Conservation (phyloP, 1,139 yeast genomes). For the Blastobotrys apis region DNA sequence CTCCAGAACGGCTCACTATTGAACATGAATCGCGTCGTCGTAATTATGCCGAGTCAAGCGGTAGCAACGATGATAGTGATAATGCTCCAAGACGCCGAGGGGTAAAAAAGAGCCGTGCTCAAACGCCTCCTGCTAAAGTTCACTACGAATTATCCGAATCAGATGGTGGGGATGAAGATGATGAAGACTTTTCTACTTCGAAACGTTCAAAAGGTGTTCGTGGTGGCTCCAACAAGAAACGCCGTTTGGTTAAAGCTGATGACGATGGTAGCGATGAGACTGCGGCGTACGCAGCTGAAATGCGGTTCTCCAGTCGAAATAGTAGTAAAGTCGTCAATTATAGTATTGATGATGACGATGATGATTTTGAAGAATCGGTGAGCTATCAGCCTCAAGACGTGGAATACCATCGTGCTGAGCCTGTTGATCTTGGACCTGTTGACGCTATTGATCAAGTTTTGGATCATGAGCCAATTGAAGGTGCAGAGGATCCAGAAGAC, state of each 20-base stretch:
- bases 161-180: constrained; percentile 34
- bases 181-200: constrained; percentile 34
- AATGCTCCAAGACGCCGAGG: constrained; percentile 17
- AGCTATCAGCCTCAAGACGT: constrained; percentile 23
- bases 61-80: constrained; percentile 24
- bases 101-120: constrained; percentile 7
- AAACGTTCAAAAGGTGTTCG: constrained; percentile 23
- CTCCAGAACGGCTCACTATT: constrained; percentile 44
- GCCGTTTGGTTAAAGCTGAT: constrained; percentile 26
- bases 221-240: constrained; percentile 19
- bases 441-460: constrained; percentile 39
- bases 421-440: constrained; percentile 25
- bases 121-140: constrained; percentile 16
- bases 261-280: constrained; percentile 27
- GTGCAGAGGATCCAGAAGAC: constrained; percentile 25
- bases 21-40: constrained; percentile 35
- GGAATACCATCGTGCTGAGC: constrained; percentile 20
- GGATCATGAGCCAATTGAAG: constrained; percentile 32
- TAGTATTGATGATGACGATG: constrained; percentile 66
- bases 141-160: constrained; percentile 23
- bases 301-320: constrained; percentile 77
- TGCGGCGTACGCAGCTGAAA: constrained; percentile 28
- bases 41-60: constrained; percentile 26
- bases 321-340: constrained; percentile 66
- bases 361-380: constrained; percentile 45